Evolutionary conservation across 257 asterid species (phyloP).

Genomic region (Solanum rostratum): DNA sequence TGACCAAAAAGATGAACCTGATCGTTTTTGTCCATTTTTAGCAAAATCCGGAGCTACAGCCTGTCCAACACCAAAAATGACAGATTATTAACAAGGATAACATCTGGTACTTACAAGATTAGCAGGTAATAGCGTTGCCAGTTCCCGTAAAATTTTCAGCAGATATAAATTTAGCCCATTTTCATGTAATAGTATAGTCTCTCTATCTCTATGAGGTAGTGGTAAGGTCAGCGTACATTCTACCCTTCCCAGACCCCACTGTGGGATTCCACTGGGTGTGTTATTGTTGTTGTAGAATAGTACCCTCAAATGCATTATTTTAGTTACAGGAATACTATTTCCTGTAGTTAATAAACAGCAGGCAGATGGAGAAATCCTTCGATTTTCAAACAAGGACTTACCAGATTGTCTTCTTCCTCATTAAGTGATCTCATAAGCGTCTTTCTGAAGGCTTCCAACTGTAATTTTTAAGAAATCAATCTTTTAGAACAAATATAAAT

Average conservation of each 20-base stretch:
- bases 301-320: not conserved
- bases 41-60: constrained; percentile 28
- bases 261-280: no score
- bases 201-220: no score
- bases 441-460: constrained; percentile 85
- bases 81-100: not conserved
- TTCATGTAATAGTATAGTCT: not conserved
- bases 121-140: not conserved
- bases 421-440: constrained; percentile 82
- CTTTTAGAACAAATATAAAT: not conserved
- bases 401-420: constrained; percentile 67
- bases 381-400: constrained; percentile 21
- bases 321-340: not conserved
- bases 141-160: not conserved
- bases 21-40: constrained; percentile 11
- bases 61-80: constrained; percentile 16
- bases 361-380: not conserved
- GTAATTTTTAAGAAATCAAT: constrained; percentile 20
- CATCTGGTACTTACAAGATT: not conserved
- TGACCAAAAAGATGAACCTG: constrained; percentile 24
- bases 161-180: not conserved
- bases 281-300: no score
- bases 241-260: no score
- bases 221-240: no score
- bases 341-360: not conserved